Conservation (phyloP, 352 stramenopile species). For the Phytophthora quininea region DNA sequence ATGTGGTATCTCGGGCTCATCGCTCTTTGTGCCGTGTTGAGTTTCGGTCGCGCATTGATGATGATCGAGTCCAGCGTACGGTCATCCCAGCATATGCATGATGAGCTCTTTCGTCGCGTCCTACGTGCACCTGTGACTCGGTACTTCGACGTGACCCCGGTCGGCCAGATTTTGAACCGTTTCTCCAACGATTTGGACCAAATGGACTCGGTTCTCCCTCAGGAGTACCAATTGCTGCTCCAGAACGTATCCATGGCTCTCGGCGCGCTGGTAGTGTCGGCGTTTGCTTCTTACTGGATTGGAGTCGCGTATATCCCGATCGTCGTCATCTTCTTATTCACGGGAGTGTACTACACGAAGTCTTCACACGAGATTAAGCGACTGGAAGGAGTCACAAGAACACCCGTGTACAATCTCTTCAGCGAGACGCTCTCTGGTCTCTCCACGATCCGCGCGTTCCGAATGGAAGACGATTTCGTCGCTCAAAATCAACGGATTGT, state of each 20-base stretch:
- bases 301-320: conserved; percentile 61
- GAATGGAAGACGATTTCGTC: conserved; percentile 40
- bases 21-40: conserved; percentile 24
- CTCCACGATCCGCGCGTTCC: conserved; percentile 85
- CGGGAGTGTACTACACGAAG: conserved; percentile 87
- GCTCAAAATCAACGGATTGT: conserved; percentile 47
- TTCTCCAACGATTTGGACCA: conserved; percentile 64
- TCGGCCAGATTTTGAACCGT: conserved; percentile 59
- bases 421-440: conserved; percentile 93
- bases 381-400: conserved; percentile 84
- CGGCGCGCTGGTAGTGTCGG: conserved; percentile 45
- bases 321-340: conserved; percentile 54
- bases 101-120: conserved; percentile 46
- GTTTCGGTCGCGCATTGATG: conserved; percentile 26
- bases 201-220: conserved; percentile 42
- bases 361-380: conserved; percentile 89
- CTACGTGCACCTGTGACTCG: conserved; percentile 44
- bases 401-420: conserved; percentile 93
- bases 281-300: conserved; percentile 47
- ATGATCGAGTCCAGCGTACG: conserved; percentile 38
- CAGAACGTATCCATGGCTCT: conserved; percentile 38
- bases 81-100: conserved; percentile 34
- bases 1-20: conserved; percentile 47
- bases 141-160: conserved; percentile 63
- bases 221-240: conserved; percentile 41